Evolutionary conservation across 768 basidiomycete genomes (phyloP), one percentile per base, ranked within the genome.

Genomic region (Phaeotremella skinneri): DNA sequence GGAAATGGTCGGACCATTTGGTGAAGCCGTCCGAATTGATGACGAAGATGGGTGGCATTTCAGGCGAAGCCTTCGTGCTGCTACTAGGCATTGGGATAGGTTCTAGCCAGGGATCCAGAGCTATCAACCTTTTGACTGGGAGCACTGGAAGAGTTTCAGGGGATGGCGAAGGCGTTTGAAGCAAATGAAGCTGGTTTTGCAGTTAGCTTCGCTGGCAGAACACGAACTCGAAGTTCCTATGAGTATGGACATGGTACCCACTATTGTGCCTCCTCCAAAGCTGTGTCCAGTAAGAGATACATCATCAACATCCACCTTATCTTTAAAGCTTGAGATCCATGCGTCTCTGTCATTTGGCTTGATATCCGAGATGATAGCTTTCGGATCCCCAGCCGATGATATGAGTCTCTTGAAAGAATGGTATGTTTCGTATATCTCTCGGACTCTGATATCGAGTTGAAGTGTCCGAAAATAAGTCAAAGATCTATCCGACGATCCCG

Each of bases 81-180:
- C 25, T 37, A 0, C 85, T 29, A 84, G 87, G 37, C 3, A 80
- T 73, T 5, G 85, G 81, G 23, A 90, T 68, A 17, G 89, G 88
- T 56, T 91, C 88, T 6, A 91, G 76, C 90, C 90, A 91, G 20
- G 90, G 90, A 76, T 92, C 90, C 17, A 89, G 81, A 21, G 87
- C 79, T 21, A 91, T 70, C 7, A 82, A 83, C 48, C 83, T 82
- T 4, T 79, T 75, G 50, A 88, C 76, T 0, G 85, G 85, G 55
- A 90, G 79, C 80, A 25, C 78, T 66, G 2, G 79, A 80, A 23
- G 39, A 16, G 43, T 42, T 3, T 21, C n/a, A n/a, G 62, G 37
- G n/a, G 49, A 30, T 2, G 58, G 55, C 4, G 49, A 52, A 4
- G 5, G 47, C 2, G 34, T 66, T 52, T 58, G 68, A 49, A 42